phyloP scores from a whole-genome alignment of 345 rosid species.

The Dipteronia dyeriana region DNA sequence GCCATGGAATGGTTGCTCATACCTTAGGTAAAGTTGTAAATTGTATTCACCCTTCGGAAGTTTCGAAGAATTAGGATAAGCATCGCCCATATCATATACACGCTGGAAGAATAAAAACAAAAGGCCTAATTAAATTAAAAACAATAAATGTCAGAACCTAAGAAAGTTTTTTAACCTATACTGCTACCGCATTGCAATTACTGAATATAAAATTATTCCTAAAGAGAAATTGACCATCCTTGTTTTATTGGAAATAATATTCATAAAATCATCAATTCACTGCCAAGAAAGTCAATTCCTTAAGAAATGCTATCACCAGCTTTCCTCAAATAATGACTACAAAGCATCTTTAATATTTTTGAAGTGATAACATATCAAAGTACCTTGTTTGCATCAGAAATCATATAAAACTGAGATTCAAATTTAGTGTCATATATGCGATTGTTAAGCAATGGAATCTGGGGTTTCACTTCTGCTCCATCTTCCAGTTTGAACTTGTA shows the following conservation, averaged over 20 bases:
- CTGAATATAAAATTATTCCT: background rate
- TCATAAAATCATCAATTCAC: constrained; percentile 1
- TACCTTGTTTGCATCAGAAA: constrained; percentile 95
- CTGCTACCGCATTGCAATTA: constrained; percentile 5
- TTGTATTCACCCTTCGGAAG: constrained; percentile 95
- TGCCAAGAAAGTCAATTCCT: background rate
- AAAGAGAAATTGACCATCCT: constrained; percentile 2
- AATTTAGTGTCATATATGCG: constrained; percentile 96
- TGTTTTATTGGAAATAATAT: background rate
- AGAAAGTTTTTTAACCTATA: constrained; percentile 11
- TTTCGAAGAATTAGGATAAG: constrained; percentile 72
- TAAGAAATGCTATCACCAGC: background rate
- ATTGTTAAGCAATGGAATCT: constrained; percentile 83
- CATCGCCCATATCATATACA: constrained; percentile 84
- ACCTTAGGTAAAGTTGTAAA: constrained; percentile 81
- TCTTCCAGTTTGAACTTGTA: constrained; percentile 95
- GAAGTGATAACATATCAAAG: constrained; percentile 6
- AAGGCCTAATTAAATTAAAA: constrained; percentile 10
- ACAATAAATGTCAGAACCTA: background rate
- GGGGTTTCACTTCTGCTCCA: constrained; percentile 84
- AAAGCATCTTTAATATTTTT: background rate
- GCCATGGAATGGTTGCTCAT: constrained; percentile 14
- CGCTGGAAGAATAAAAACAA: constrained; percentile 45
- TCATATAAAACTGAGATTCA: constrained; percentile 95
- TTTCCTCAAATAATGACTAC: constrained; percentile 9